Evolutionary conservation across 768 basidiomycete species (phyloP), one percentile per base, ranked within the genome.

Genomic region (Boletus tomentosulus): DNA sequence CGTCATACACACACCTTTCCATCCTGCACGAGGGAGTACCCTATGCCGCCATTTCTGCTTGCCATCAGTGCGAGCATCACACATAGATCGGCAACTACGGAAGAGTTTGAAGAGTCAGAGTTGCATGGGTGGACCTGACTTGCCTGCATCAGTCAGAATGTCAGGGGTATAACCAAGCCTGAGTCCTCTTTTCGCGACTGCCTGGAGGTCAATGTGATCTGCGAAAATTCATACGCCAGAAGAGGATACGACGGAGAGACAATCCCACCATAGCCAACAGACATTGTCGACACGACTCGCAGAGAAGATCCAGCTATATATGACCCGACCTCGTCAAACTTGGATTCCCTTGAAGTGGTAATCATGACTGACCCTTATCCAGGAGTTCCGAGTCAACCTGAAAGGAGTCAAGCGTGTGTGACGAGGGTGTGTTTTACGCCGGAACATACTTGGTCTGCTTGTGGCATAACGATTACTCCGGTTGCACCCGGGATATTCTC

Each of bases 11-110:
- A 38, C 67, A 85, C 93, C 65, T 81, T 74, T 43, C 90, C 89
- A 4, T 78, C 71, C 64, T 86, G 79, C 16, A 93, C 90, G 11
- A 93, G 60, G 1, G 74, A 66, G 49, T 81, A 78, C 2, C 82
- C 81, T 57, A 83, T 76, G 4, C 84, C 84, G 4, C 76, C 87
- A 48, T 90, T 86, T n/a, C 97, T 80, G 48, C 86, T 80, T 0
- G 95, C 94, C 94, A 98, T 98, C 27, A 99, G 78, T 0, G 85
- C 86, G 12, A 99, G 81, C 90, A 98, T 92, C 38, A 96, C 79
- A 0, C 85, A 82, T 9, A 91, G 68, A 67, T 99, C 97, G 16
- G 97, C 95, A 22, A 97, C 95, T 93, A 50, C 4, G 57, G n/a
- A 35, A 30, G n/a, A 35, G 28, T 44, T 48, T 2, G 49, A 37